A percentile compares a stretch with the other conserved stretches of the same genome.
Conservation (phyloP, 176 grass and related monocot species). For the Thalia dealbata region DNA sequence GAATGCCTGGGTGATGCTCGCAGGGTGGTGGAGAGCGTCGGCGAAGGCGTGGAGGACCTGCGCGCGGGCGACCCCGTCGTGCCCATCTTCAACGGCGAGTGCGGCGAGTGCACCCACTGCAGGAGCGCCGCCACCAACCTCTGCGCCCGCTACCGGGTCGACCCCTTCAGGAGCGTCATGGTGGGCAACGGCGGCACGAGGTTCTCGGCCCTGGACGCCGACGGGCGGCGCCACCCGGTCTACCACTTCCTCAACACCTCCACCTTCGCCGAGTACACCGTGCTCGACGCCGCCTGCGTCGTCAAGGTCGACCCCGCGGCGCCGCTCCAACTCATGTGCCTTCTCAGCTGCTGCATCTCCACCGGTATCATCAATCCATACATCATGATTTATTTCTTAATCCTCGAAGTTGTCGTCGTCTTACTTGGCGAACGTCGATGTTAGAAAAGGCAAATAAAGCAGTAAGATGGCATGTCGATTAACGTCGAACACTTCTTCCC, state of each 20-base stretch:
- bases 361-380: too few species aligned
- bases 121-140: constrained; percentile 45
- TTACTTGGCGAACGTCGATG: too few species aligned
- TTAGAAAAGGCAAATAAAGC: too few species aligned
- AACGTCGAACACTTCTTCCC: too few species aligned
- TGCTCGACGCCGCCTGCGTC: constrained; percentile 60
- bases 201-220: constrained; percentile 28
- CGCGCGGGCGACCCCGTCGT: constrained; percentile 52
- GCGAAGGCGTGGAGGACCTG: background rate
- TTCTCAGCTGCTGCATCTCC: constrained; percentile 77
- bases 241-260: constrained; percentile 98
- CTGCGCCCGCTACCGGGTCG: constrained; percentile 35
- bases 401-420: too few species aligned
- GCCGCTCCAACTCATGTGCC: constrained; percentile 55
- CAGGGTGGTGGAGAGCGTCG: too few species aligned
- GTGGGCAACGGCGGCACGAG: constrained; percentile 33
- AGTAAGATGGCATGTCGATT: too few species aligned
- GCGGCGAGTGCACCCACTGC: constrained; percentile 44
- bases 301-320: constrained; percentile 47
- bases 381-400: too few species aligned
- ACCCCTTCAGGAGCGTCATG: constrained; percentile 68
- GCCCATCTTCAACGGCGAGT: constrained; percentile 76
- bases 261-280: constrained; percentile 84
- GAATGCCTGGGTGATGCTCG: too few species aligned
- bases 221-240: constrained; percentile 21